phyloP scores from a whole-genome alignment of 2,329 filamentous ascomycete species.

The Aureobasidium leucospermi region DNA sequence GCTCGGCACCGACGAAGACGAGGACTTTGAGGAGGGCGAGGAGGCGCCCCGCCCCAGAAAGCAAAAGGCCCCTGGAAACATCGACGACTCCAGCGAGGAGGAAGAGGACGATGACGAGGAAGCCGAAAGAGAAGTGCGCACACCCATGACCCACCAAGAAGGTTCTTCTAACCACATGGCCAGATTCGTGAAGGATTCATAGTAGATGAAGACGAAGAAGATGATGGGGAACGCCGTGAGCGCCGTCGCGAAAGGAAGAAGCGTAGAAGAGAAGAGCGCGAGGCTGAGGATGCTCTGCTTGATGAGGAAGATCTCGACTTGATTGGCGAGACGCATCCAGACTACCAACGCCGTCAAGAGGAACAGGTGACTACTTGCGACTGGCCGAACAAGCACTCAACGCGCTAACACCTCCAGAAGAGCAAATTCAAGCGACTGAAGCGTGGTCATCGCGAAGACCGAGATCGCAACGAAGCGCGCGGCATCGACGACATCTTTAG shows the following conservation, averaged over 20 bases:
- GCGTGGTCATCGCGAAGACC: slow-evolving; percentile 73
- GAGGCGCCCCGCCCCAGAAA: slow-evolving; percentile 33
- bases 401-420: slow-evolving; percentile 36
- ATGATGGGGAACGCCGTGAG: slow-evolving; percentile 59
- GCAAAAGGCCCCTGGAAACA: slow-evolving; percentile 37
- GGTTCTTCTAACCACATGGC: slow-evolving; percentile 1
- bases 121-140: slow-evolving; percentile 63
- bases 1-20: slow-evolving; percentile 73
- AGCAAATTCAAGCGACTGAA: slow-evolving; percentile 95
- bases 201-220: slow-evolving; percentile 80
- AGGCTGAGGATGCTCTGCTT: slow-evolving; percentile 73
- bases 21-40: slow-evolving; percentile 69
- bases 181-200: slow-evolving; percentile 94
- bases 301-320: slow-evolving; percentile 96
- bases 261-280: slow-evolving; percentile 67
- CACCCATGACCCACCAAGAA: neutral
- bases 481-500: slow-evolving; percentile 91
- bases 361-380: slow-evolving; percentile 55
- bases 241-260: slow-evolving; percentile 62
- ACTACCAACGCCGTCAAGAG: slow-evolving; percentile 58
- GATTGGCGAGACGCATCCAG: slow-evolving; percentile 75
- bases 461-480: slow-evolving; percentile 53
- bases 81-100: slow-evolving; percentile 81
- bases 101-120: slow-evolving; percentile 88
- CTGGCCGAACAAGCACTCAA: neutral